Percentiles rank a stretch among this genome's conserved stretches.
Evolutionary conservation across 495 filamentous ascomycete species (phyloP).

Genomic region (Rostrohypoxylon terebratum): DNA sequence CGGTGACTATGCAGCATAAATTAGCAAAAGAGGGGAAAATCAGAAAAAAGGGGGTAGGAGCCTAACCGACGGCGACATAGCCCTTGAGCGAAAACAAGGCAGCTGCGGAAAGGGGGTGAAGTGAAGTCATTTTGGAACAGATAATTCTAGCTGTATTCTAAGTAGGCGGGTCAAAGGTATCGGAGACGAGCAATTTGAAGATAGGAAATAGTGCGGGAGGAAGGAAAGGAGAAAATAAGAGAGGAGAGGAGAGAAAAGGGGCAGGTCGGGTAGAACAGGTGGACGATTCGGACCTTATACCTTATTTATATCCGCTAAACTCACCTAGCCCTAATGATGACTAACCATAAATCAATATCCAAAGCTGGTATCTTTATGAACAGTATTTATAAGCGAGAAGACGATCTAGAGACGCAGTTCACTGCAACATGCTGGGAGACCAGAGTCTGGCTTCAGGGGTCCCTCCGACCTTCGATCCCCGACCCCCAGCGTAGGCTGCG

Average conservation of each 20-base stretch:
- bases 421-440: conserved; percentile 4
- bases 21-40: conserved; percentile 29
- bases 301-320: conserved; percentile 30
- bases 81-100: conserved; percentile 44
- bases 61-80: conserved; percentile 47
- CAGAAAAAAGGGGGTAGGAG: conserved; percentile 5
- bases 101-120: conserved; percentile 48
- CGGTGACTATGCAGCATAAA: conserved; percentile 58
- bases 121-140: conserved; percentile 33
- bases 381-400: neutral
- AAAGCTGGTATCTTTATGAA: neutral
- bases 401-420: neutral
- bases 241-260: conserved; percentile 31
- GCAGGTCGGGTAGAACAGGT: neutral
- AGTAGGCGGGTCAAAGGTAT: neutral
- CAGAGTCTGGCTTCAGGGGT: conserved; percentile 14
- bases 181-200: neutral
- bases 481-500: conserved; percentile 1
- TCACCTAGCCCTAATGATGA: neutral
- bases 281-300: conserved; percentile 29
- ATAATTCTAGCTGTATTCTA: neutral
- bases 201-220: neutral
- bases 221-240: conserved; percentile 19
- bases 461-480: conserved; percentile 4
- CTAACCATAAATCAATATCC: conserved; percentile 17